phyloP scores from a whole-genome alignment of 257 asterid genomes.

The Perilla frutescens region DNA sequence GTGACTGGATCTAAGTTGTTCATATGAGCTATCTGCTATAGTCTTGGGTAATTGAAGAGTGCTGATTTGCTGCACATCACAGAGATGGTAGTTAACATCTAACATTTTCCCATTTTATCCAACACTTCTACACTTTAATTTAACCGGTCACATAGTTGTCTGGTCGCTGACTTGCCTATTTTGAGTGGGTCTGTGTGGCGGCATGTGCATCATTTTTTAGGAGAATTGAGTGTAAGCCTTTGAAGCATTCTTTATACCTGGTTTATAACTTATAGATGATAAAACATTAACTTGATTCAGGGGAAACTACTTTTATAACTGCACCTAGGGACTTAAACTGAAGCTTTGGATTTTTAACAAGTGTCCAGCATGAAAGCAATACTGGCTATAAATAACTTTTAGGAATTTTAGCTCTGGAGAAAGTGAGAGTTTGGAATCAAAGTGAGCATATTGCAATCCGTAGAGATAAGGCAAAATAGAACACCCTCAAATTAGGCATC shows the following conservation, averaged over 20 bases:
- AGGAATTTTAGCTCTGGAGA: not conserved
- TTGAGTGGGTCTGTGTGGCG: slow-evolving; percentile 12
- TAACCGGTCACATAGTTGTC: not conserved
- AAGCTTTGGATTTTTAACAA: slow-evolving; percentile 15
- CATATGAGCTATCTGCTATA: slow-evolving; percentile 8
- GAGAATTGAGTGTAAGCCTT: not conserved
- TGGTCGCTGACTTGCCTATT: not conserved
- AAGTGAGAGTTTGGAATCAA: too few relatives aligned
- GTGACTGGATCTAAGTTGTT: not conserved
- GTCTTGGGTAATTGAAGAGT: slow-evolving; percentile 9
- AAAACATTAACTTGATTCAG: not conserved
- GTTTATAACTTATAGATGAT: not conserved
- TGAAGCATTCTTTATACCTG: not conserved
- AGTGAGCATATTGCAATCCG: too few relatives aligned
- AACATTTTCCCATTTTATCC: not conserved
- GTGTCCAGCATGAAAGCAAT: not conserved
- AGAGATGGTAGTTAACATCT: slow-evolving; percentile 12
- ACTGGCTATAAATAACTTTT: too few relatives aligned
- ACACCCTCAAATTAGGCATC: too few relatives aligned
- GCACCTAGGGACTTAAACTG: not conserved
- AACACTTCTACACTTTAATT: not conserved
- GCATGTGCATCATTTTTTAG: slow-evolving; percentile 3
- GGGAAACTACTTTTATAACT: not conserved
- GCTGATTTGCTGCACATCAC: slow-evolving; percentile 13
- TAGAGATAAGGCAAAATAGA: too few relatives aligned